These are phyloP conservation scores for Trichoderma semiorbis DNA, from an alignment of 2,329 filamentous ascomycete genomes.

Conservation along the genomic window DNA sequence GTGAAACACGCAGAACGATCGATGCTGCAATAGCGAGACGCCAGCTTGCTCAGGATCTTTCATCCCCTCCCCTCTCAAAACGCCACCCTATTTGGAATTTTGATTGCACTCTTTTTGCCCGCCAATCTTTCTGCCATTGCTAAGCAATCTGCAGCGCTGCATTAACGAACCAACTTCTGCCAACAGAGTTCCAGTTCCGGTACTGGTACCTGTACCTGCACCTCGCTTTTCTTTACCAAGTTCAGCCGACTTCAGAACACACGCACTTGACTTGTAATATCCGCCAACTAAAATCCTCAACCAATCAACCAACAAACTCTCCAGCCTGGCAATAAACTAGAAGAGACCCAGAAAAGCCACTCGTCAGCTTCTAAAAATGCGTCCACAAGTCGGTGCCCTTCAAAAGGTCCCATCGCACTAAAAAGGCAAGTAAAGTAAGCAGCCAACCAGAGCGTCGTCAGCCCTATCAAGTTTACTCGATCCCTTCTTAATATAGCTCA, in stretches of 20 bases:
- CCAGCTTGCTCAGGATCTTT: not conserved
- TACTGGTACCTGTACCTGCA: not conserved
- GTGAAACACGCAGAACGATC: not conserved
- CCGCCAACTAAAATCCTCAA: not conserved
- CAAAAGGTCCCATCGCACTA: not conserved
- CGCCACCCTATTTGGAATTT: not conserved
- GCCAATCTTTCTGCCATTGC: not conserved
- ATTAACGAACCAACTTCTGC: not conserved
- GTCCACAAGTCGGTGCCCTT: not conserved
- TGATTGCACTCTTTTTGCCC: not conserved
- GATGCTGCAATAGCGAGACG: not conserved
- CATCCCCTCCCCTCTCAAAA: not conserved
- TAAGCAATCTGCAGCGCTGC: not conserved
- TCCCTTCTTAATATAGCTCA: not conserved
- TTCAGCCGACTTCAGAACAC: not conserved
- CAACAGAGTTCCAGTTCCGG: not conserved
- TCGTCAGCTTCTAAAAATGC: slow-evolving; percentile 14
- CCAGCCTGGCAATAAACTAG: not conserved
- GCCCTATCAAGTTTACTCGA: not conserved
- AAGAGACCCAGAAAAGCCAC: not conserved
- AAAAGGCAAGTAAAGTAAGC: not conserved
- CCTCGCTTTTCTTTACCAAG: not conserved
- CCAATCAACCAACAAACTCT: not conserved
- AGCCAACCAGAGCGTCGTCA: not conserved
- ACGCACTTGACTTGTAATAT: not conserved